Base-by-base conservation (phyloP, 106 monocot species). In the Agapanthus africanus region DNA sequence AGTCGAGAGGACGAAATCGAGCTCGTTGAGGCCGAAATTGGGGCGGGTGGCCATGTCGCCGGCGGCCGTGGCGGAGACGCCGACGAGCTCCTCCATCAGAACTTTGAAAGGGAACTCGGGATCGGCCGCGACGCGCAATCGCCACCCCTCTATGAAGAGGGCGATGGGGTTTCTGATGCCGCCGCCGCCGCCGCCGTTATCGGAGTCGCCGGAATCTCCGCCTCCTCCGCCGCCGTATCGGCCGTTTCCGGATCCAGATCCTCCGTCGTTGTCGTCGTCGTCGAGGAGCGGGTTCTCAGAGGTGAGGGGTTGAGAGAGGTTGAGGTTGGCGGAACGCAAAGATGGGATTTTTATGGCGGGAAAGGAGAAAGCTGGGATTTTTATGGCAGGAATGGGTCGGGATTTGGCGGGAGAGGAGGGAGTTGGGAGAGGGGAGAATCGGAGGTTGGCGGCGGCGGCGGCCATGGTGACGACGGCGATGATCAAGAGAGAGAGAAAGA, bases 1-100 rank as follows among this genome's bases (percentile, higher is more conserved):
- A 18, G 92, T 92, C 63, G 85, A 92, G 77, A 92, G 83, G 50
- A 92, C 92, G 65, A 92, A 92, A 70, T 92, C 92, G 70, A 92
- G 88, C 80, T 92, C 88, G 79, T 85, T 79, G 18, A 92, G 80
- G 25, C 92, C 92, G 68, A 85, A 92, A 73, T 92, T 92, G 33
- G 92, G 88, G 40, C 92, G 79, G 54, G 80, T 80, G 21, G 85
- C 88, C 92, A 92, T 92, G 82, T 92, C 92, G 11, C 88, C 88
- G 40, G 82, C 73, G 4, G 85, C 85, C 59, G 82, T 88, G 6
- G 88, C 78, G 67, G 73, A 85, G 27, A 88, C 88, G 19, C 88
- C 92, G 38, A 88, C 88, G 15, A 92, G 33, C 74, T 88, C 85
- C 69, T 92, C 92, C 88, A 92, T 92, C 33, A 92, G 78, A 8